These are phyloP conservation scores for Pistacia vera DNA, from an alignment of 345 rosid species.

Conservation along the genomic window DNA sequence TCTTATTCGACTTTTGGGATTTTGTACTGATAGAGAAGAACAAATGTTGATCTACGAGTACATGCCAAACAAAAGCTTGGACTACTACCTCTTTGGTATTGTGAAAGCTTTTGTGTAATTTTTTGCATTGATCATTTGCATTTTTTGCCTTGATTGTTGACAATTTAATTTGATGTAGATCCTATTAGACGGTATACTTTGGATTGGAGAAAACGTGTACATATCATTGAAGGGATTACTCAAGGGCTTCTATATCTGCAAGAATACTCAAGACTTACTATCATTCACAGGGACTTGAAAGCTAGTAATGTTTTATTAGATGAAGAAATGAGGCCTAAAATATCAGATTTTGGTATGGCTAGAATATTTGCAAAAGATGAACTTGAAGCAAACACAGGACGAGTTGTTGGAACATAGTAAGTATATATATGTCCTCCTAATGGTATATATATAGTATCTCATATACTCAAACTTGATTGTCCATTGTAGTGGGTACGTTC, in stretches of 20 bases:
- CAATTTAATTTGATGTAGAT: not conserved
- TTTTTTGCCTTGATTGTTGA: not conserved
- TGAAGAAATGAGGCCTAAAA: slow-evolving; percentile 41
- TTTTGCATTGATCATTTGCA: not conserved
- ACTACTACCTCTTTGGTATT: slow-evolving; percentile 13
- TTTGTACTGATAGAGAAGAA: slow-evolving; percentile 11
- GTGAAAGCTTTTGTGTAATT: not conserved
- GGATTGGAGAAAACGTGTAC: slow-evolving; percentile 17
- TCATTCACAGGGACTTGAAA: slow-evolving; percentile 2
- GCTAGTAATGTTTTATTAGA: slow-evolving; percentile 43
- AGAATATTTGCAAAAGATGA: slow-evolving; percentile 37
- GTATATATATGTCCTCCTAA: not conserved
- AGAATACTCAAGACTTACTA: slow-evolving; percentile 26
- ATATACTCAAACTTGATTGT: not conserved
- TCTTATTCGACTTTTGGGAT: slow-evolving; percentile 15
- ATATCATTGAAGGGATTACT: slow-evolving; percentile 17
- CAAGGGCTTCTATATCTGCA: slow-evolving; percentile 33
- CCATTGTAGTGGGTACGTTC: slow-evolving; percentile 10
- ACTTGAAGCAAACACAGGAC: slow-evolving; percentile 29
- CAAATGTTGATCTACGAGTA: slow-evolving; percentile 16
- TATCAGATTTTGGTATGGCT: slow-evolving; percentile 61
- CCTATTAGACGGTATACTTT: not conserved
- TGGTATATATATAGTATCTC: too few species aligned
- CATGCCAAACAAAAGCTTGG: slow-evolving; percentile 17
- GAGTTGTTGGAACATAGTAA: slow-evolving; percentile 50